Evolutionary conservation across 306 rosid genomes (phyloP).

Genomic region (Glycine tomentella): DNA sequence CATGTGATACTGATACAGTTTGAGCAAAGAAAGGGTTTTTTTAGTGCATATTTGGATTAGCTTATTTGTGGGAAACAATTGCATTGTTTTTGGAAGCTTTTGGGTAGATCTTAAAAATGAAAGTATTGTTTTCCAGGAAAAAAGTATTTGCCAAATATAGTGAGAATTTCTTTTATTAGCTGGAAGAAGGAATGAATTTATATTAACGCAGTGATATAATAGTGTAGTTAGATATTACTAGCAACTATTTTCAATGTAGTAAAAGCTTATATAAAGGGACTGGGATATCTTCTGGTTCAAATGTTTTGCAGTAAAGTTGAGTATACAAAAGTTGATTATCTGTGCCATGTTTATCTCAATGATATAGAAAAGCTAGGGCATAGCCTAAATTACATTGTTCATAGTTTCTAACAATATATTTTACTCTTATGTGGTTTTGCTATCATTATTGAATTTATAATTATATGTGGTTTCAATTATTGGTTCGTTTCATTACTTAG

Average conservation of each 20-base stretch:
- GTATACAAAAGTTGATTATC: no score
- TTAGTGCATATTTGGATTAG: neutral
- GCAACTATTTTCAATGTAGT: slow-evolving; percentile 5
- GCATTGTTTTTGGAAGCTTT: neutral
- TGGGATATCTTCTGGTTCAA: neutral
- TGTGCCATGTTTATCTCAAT: no score
- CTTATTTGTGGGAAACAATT: neutral
- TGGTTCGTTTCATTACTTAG: slow-evolving; percentile 54
- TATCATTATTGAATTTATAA: neutral
- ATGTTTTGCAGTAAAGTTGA: neutral
- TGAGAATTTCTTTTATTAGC: slow-evolving; percentile 10
- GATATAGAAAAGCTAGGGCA: neutral
- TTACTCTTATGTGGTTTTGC: slow-evolving; percentile 22
- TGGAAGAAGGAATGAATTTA: slow-evolving; percentile 13
- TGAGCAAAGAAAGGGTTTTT: neutral
- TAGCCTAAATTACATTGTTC: neutral
- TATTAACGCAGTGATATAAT: slow-evolving; percentile 16
- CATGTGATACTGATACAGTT: slow-evolving; percentile 1
- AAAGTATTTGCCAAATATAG: neutral
- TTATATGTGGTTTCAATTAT: slow-evolving; percentile 40
- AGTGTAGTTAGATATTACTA: slow-evolving; percentile 28
- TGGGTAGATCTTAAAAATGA: neutral
- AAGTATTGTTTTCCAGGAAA: neutral
- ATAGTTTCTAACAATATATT: slow-evolving; percentile 28
- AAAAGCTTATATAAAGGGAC: slow-evolving; percentile 12